Conservation (phyloP, 1,139 yeast genomes). For the Saccharomycopsis hybrid region DNA sequence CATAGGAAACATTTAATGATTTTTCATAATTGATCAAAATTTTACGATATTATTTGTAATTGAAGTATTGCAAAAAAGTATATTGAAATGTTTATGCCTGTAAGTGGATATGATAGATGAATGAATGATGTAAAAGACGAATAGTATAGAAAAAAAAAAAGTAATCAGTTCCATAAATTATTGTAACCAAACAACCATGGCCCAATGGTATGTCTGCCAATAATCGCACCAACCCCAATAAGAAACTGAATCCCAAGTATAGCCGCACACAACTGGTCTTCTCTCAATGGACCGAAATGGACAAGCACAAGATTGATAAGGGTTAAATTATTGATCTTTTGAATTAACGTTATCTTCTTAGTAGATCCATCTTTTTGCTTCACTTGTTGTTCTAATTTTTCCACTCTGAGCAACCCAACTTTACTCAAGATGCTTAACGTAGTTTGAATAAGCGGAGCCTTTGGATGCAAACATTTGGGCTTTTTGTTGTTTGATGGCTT, state of each 20-base stretch:
- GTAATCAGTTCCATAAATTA: constrained; percentile 43
- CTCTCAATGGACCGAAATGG: constrained; percentile 85
- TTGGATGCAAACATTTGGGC: constrained; percentile 26
- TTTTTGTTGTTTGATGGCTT: constrained; percentile 22
- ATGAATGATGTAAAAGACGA: too few species aligned
- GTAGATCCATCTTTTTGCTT: constrained; percentile 23
- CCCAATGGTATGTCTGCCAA: constrained; percentile 77
- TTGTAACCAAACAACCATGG: constrained; percentile 86
- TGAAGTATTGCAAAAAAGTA: too few species aligned
- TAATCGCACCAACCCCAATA: constrained; percentile 61
- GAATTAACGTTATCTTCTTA: constrained; percentile 29
- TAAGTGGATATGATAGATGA: too few species aligned
- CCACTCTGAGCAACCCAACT: constrained; percentile 47
- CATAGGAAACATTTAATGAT: too few species aligned
- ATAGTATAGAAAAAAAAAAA: too few species aligned
- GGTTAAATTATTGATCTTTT: constrained; percentile 73
- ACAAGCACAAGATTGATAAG: constrained; percentile 76
- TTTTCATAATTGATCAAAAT: too few species aligned
- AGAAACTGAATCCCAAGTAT: constrained; percentile 57
- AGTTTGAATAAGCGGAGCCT: constrained; percentile 29
- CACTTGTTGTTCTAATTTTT: constrained; percentile 29
- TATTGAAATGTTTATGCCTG: too few species aligned
- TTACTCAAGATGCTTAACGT: constrained; percentile 30
- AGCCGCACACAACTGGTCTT: constrained; percentile 60
- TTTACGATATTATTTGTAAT: too few species aligned